Evolutionary conservation across 305 asterid genomes (phyloP).

Genomic region (Fraxinus greggii): DNA sequence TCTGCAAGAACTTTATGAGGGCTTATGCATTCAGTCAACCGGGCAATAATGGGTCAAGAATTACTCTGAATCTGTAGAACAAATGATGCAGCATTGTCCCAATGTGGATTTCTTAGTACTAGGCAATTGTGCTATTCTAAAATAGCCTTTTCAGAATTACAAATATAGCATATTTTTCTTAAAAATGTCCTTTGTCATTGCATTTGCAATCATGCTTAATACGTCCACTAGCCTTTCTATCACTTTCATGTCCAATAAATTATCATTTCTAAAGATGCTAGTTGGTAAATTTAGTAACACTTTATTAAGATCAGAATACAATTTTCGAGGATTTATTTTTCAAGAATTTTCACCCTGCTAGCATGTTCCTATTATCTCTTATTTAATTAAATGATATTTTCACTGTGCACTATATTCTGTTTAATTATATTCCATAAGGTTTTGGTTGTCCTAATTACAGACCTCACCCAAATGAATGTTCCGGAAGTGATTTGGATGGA

Average conservation of each 20-base stretch:
- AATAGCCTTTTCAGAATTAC: neutral
- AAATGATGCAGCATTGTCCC: neutral
- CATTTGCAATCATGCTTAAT: neutral
- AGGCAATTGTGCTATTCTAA: neutral
- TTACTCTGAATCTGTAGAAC: neutral
- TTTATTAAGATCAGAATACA: neutral
- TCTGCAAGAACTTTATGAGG: neutral
- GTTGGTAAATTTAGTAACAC: neutral
- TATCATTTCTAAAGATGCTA: neutral
- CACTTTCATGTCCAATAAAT: neutral
- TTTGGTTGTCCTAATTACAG: slow-evolving; percentile 19
- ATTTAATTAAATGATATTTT: neutral
- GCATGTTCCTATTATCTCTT: neutral
- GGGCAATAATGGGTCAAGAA: neutral
- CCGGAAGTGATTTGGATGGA: slow-evolving; percentile 52
- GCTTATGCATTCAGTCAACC: neutral
- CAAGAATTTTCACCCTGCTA: neutral
- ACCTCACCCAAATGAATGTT: slow-evolving; percentile 56
- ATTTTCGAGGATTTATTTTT: neutral
- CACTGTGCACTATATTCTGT: neutral
- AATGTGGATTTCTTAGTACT: neutral
- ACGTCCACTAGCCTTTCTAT: neutral
- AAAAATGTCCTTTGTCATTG: neutral
- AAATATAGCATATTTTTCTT: neutral
- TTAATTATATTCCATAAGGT: neutral